These are phyloP conservation scores for Prunus mongolica DNA, from an alignment of 306 rosid species.

Conservation along the genomic window DNA sequence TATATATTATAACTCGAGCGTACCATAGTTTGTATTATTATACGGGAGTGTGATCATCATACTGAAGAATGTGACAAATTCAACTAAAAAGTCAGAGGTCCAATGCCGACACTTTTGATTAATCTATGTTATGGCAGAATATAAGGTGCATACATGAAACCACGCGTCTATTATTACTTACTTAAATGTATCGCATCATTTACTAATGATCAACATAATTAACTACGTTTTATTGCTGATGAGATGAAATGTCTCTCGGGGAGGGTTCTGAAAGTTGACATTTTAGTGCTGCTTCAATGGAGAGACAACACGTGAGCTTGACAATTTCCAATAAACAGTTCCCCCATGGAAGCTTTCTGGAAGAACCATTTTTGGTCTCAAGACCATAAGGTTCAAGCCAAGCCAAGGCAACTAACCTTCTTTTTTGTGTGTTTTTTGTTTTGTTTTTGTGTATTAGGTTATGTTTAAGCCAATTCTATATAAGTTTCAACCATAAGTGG, in stretches of 20 bases:
- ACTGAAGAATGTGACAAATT: too few relatives aligned
- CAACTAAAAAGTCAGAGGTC: not conserved
- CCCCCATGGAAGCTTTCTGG: not conserved
- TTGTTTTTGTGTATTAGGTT: not conserved
- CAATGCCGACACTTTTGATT: not conserved
- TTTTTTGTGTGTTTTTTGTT: not conserved
- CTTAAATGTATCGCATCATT: not conserved
- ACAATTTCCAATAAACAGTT: not conserved
- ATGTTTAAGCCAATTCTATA: not conserved
- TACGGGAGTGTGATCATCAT: not conserved
- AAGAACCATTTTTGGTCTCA: not conserved
- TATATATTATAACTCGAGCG: too few relatives aligned
- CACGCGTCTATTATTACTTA: not conserved
- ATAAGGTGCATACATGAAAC: too few relatives aligned
- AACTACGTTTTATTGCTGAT: not conserved
- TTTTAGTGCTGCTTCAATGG: not conserved
- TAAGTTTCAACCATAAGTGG: not conserved
- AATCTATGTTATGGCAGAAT: not conserved
- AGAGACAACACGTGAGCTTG: not conserved
- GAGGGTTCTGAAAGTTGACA: not conserved
- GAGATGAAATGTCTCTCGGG: not conserved
- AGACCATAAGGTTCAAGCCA: not conserved
- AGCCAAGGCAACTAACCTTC: too few relatives aligned
- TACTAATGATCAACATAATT: not conserved
- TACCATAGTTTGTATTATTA: too few relatives aligned